These are phyloP conservation scores for Ambispora gerdemannii DNA, from an alignment of 192 early-diverging fungal genomes.

Conservation along the genomic window DNA sequence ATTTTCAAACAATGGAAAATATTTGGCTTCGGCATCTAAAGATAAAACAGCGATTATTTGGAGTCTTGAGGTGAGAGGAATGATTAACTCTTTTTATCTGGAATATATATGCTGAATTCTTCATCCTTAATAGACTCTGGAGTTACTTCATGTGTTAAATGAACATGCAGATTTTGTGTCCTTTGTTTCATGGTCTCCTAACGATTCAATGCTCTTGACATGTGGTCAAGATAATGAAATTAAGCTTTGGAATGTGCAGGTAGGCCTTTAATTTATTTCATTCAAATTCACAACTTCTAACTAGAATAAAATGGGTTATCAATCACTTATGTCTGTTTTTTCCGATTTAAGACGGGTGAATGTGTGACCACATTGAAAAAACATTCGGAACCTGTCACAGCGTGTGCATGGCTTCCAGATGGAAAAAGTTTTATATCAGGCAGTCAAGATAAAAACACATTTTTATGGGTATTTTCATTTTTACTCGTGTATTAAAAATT, in stretches of 20 bases:
- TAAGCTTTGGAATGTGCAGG: conserved; percentile 77
- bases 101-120: neutral
- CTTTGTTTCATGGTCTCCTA: conserved; percentile 89
- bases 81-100: conserved; percentile 1
- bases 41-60: conserved; percentile 89
- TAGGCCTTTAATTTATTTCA: conserved; percentile 25
- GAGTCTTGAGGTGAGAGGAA: conserved; percentile 57
- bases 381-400: conserved; percentile 76
- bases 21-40: conserved; percentile 87
- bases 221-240: conserved; percentile 78
- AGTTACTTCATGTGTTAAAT: conserved; percentile 45
- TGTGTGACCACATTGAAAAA: conserved; percentile 56
- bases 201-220: conserved; percentile 71
- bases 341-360: conserved; percentile 51
- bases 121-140: conserved; percentile 49
- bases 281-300: neutral
- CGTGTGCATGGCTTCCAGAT: conserved; percentile 88
- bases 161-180: conserved; percentile 75
- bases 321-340: neutral
- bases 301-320: neutral
- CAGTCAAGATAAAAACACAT: conserved; percentile 71
- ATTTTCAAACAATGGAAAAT: conserved; percentile 85
- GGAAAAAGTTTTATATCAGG: conserved; percentile 82
- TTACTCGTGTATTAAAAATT: neutral
- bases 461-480: conserved; percentile 62